Percentiles rank a stretch among this genome's conserved stretches.
These are phyloP conservation scores for Pleurotus salmoneostramineus DNA, from an alignment of 768 basidiomycete species.

Conservation along the genomic window DNA sequence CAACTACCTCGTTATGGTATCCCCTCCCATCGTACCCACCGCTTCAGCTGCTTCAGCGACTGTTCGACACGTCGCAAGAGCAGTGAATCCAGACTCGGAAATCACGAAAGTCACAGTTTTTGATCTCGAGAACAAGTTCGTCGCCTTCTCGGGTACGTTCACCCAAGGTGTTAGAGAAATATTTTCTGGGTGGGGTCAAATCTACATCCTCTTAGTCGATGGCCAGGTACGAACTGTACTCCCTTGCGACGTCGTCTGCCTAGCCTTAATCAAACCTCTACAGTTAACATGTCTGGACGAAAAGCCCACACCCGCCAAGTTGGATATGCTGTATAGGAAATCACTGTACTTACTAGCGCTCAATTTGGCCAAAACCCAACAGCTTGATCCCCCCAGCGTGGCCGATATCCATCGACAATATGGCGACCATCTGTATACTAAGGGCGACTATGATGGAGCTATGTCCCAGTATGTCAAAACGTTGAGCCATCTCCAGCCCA, in stretches of 20 bases:
- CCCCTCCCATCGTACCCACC: slow-evolving; percentile 74
- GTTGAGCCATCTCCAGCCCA: slow-evolving; percentile 84
- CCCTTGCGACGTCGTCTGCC: neutral
- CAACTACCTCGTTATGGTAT: slow-evolving; percentile 89
- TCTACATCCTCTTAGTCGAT: slow-evolving; percentile 77
- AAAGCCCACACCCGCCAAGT: slow-evolving; percentile 78
- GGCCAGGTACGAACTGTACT: slow-evolving; percentile 52
- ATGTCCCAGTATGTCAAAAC: slow-evolving; percentile 93
- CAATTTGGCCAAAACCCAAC: slow-evolving; percentile 76
- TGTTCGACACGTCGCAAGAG: slow-evolving; percentile 65
- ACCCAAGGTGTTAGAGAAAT: slow-evolving; percentile 81
- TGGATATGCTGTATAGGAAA: slow-evolving; percentile 81
- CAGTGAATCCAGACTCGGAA: slow-evolving; percentile 45
- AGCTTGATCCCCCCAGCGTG: slow-evolving; percentile 65
- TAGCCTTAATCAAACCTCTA: neutral
- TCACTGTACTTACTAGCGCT: slow-evolving; percentile 79
- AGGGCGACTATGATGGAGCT: slow-evolving; percentile 89
- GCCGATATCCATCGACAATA: slow-evolving; percentile 90
- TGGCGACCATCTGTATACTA: slow-evolving; percentile 87
- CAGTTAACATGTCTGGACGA: slow-evolving; percentile 70
- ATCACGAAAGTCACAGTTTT: slow-evolving; percentile 82
- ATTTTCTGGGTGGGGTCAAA: slow-evolving; percentile 75
- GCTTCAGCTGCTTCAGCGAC: slow-evolving; percentile 68
- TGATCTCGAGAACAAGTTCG: slow-evolving; percentile 88
- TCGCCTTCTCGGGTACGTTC: slow-evolving; percentile 81